Base-by-base conservation (phyloP, 192 early-diverging fungal genomes). In the Coemansia erecta region DNA sequence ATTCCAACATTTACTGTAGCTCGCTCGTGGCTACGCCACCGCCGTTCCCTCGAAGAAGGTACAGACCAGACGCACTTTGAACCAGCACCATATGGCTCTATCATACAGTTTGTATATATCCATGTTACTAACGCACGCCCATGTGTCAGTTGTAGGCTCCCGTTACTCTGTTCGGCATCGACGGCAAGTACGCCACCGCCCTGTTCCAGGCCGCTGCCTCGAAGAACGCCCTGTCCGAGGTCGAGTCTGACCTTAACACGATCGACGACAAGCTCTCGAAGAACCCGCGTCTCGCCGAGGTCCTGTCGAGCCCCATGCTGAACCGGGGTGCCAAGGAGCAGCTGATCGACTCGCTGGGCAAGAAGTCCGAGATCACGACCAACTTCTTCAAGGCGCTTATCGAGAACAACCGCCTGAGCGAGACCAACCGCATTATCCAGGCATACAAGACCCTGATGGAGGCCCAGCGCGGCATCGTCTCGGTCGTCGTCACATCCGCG, bases 111-210 rank as follows among this genome's bases (percentile, higher is more conserved):
- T 40, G 13, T 15, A 13, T 23, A 35, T 41, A 11, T n/a, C 23
- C 13, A 41, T 21, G 40, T 9, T 40, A n/a, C n/a, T n/a, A n/a
- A n/a, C n/a, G n/a, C n/a, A n/a, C n/a, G n/a, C n/a, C n/a, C n/a
- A n/a, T n/a, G n/a, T n/a, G n/a, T n/a, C n/a, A n/a, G n/a, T n/a
- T n/a, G n/a, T 75, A 96, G 91, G 84, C 87, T 46, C 93, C 93
- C 18, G 53, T 93, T 31, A 82, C 86, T 45, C 84, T 98, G 50
- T 88, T 91, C 84, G 94, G 94, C 52, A 90, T 98, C 73, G 92
- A 95, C 42, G 96, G 96, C 68, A 91, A 94, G 67, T 98, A 98
- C 77, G 94, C 96, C 49, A 96, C 94, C 14, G 96, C 96, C 45
- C 86, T 98, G 54, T 98, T 88, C 86, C 82, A 90, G 52, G 96